These are phyloP conservation scores for Arctostaphylos glauca DNA, from an alignment of 148 eudicot genomes.

Conservation along the genomic window DNA sequence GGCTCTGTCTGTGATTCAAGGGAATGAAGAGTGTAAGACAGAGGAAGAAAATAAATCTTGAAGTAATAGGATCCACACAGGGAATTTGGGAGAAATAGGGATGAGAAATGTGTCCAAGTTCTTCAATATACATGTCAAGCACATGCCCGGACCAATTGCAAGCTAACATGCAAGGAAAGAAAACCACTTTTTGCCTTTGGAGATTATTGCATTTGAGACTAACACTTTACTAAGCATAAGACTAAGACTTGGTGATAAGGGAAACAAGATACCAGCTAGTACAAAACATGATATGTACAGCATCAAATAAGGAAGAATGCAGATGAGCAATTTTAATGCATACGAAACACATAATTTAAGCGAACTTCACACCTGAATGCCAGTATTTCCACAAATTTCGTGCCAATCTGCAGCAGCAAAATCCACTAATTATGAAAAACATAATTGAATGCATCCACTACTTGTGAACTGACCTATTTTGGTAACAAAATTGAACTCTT, in stretches of 20 bases:
- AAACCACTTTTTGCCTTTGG: neutral
- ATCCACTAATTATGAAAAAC: neutral
- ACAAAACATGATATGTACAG: neutral
- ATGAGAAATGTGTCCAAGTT: neutral
- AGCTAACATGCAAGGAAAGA: neutral
- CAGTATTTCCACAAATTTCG: conserved; percentile 58
- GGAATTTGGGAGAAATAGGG: neutral
- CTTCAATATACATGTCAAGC: neutral
- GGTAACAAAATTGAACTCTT: neutral
- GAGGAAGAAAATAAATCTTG: neutral
- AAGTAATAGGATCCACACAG: neutral
- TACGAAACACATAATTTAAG: neutral
- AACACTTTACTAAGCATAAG: neutral
- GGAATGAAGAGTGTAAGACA: neutral
- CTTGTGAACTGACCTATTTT: neutral
- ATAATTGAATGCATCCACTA: neutral
- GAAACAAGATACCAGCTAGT: neutral
- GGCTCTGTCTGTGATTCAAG: conserved; percentile 53
- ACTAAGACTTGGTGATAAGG: neutral
- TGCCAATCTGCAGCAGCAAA: conserved; percentile 49
- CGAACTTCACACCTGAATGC: conserved; percentile 54
- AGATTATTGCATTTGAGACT: neutral
- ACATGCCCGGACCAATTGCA: neutral
- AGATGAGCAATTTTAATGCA: neutral
- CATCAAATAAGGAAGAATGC: conserved; percentile 2